Conservation (phyloP, 2,329 filamentous ascomycete species). For the Cladosporium sp. region DNA sequence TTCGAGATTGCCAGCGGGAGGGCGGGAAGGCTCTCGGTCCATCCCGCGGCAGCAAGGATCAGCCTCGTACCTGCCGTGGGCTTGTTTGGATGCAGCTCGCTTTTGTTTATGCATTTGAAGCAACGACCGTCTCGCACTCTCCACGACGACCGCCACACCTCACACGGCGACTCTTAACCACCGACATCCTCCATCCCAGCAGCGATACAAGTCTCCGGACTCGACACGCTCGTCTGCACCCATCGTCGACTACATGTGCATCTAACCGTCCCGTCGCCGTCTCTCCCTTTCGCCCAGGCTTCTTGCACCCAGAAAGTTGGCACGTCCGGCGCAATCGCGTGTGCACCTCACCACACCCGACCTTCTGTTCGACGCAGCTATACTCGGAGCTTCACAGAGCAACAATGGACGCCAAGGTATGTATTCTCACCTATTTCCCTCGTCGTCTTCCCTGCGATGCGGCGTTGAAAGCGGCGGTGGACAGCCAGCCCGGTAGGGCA, state of each 20-base stretch:
- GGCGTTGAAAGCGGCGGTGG: constrained; percentile 1
- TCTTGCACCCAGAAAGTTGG: constrained; percentile 7
- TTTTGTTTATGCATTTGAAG: background rate
- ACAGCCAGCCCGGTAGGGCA: background rate
- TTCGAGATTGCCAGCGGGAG: too few relatives aligned
- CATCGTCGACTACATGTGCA: constrained; percentile 2
- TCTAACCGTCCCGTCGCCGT: constrained; percentile 3
- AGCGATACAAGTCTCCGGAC: background rate
- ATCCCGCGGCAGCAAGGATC: too few relatives aligned
- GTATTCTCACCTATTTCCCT: constrained; percentile 7
- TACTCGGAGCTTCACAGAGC: constrained; percentile 2
- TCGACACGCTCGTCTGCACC: background rate
- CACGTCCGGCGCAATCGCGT: constrained; percentile 11
- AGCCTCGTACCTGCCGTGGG: constrained; percentile 2
- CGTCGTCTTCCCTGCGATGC: background rate
- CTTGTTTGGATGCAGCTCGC: constrained; percentile 9
- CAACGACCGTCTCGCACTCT: constrained; percentile 8
- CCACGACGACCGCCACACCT: background rate
- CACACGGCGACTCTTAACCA: too few relatives aligned
- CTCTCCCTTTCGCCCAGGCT: constrained; percentile 12
- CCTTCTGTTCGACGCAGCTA: background rate
- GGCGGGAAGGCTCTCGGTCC: too few relatives aligned
- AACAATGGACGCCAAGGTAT: constrained; percentile 45
- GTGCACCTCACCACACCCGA: constrained; percentile 8
- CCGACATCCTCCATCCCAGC: constrained; percentile 6